Conservation (phyloP, 345 rosid species). For the Gossypium arboreum region DNA sequence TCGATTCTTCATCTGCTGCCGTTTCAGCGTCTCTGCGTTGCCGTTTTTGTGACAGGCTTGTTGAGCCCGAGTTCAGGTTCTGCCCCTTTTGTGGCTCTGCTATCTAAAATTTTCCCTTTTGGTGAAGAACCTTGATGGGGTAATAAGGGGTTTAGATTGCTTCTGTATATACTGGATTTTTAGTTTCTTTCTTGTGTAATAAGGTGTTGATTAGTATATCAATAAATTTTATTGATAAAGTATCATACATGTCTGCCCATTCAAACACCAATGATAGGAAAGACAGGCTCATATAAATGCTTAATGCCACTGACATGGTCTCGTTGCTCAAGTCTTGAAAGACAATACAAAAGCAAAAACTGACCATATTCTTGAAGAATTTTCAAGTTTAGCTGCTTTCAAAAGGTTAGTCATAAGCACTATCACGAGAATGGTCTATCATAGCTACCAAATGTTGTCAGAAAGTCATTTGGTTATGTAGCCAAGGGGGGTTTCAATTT, state of each 20-base stretch:
- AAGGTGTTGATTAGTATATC: background rate
- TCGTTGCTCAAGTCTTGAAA: background rate
- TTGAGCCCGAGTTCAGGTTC: constrained; percentile 63
- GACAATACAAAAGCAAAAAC: background rate
- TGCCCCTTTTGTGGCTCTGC: constrained; percentile 84
- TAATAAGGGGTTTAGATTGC: background rate
- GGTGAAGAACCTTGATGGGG: background rate
- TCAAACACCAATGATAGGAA: background rate
- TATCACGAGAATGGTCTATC: background rate
- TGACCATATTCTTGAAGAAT: background rate
- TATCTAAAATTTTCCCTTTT: constrained; percentile 24
- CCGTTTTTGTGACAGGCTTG: constrained; percentile 54
- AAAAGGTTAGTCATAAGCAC: background rate
- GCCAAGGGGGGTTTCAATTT: background rate
- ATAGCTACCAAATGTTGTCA: background rate
- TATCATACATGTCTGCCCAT: background rate
- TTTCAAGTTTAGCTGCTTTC: background rate
- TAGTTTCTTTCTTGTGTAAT: background rate
- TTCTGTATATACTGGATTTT: background rate
- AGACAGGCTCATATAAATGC: background rate
- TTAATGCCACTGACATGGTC: background rate
- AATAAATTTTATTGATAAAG: too few relatives aligned
- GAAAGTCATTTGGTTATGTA: background rate
- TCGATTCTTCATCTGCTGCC: constrained; percentile 12
- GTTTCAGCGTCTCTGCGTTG: constrained; percentile 37